Evolutionary conservation across 306 rosid genomes (phyloP), one percentile per base, ranked within the genome.

Genomic region (Medicago arabica): DNA sequence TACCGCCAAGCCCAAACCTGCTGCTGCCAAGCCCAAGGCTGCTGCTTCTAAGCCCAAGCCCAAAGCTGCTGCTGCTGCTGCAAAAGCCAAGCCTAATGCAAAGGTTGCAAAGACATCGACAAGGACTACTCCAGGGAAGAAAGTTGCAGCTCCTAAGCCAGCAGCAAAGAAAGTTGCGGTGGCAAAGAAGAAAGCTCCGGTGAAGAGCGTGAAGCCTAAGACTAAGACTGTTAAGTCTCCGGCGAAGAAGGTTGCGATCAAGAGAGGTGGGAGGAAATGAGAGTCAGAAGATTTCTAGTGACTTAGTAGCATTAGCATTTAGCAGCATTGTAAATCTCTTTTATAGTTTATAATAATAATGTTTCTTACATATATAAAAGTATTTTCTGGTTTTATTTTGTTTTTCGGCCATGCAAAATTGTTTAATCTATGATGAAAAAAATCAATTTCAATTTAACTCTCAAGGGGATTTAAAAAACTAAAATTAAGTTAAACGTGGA

Each of bases 261-360:
- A 57, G 63, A 19, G 63, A 57, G 63, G 63, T 2, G 63, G 63
- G 21, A 19, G 36, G 36, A 57, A 57, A 57, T 57, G 63, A 57
- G 36, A 0, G n/a, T 34, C 7, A 4, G 38, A 34, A 34, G 5
- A 7, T 34, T 34, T 49, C 38, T 49, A 43, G 15, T 49, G 14
- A 5, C 6, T 13, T 15, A 13, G n/a, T 47, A 47, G 53, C 16
- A 31, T 31, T 31, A 31, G 36, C 5, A 31, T 4, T 34, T 34
- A 34, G 7, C 7, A 34, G 38, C 38, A 5, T 34, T 34, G 38
- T 34, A 34, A 34, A 34, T 4, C 38, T 34, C 36, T 31, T 31
- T 25, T 25, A 25, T n/a, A n/a, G n/a, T n/a, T n/a, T n/a, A n/a
- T n/a, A n/a, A 25, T 25, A 25, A 25, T 25, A 25, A 25, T 25